These are phyloP conservation scores for Wolfiporia cocos DNA, from an alignment of 1,284 basidiomycete genomes.

Conservation along the genomic window DNA sequence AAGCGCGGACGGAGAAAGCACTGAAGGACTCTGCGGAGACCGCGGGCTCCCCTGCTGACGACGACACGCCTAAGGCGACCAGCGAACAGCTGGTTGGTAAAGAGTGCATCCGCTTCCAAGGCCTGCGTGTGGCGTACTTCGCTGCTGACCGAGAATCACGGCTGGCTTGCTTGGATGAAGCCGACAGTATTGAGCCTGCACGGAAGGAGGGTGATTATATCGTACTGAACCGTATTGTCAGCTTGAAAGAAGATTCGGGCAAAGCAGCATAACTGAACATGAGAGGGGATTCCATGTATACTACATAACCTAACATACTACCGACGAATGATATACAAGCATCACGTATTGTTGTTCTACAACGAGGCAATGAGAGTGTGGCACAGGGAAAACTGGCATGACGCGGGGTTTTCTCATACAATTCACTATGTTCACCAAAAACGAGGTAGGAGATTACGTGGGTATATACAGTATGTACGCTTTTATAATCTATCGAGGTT, in stretches of 20 bases:
- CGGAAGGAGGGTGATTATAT: constrained; percentile 68
- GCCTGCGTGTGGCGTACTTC: constrained; percentile 94
- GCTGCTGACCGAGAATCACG: constrained; percentile 84
- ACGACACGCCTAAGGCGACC: constrained; percentile 61
- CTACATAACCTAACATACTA: no score
- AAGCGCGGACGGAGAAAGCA: constrained; percentile 60
- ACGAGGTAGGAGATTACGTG: no score
- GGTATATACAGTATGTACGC: no score
- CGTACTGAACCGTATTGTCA: constrained; percentile 91
- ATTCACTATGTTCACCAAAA: no score
- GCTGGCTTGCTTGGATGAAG: constrained; percentile 57
- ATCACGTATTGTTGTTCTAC: no score
- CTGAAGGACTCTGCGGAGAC: constrained; percentile 39
- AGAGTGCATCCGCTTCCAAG: constrained; percentile 96
- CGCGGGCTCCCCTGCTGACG: constrained; percentile 18
- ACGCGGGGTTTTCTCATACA: no score
- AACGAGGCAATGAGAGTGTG: no score
- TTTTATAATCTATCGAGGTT: no score
- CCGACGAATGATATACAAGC: no score
- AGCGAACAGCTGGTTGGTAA: constrained; percentile 84
- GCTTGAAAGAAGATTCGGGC: constrained; percentile 93
- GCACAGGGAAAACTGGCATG: no score
- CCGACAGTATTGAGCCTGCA: constrained; percentile 35
- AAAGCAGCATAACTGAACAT: constrained; percentile 48
- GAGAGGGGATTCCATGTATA: no score